Evolutionary conservation across 768 basidiomycete genomes (phyloP), one percentile per base, ranked within the genome.

Genomic region (Auricularia heimuer): DNA sequence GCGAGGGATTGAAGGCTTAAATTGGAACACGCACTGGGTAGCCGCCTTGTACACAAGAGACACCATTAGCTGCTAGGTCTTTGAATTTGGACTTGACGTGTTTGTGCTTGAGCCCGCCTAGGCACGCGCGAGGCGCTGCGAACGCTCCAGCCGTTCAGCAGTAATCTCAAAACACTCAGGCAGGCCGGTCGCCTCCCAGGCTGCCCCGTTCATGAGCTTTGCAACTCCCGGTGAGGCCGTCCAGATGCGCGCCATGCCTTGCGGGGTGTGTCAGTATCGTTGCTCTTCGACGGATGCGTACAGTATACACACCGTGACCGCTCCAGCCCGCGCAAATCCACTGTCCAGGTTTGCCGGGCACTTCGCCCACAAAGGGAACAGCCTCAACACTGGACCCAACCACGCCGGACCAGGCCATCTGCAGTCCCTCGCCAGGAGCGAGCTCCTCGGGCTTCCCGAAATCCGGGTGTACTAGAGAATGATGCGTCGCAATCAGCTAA

Each of bases 111-210:
- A 29, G 29, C 29, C 29, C 29, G 29, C 29, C 29, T 29, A 29
- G 29, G 29, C 29, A 29, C 29, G 29, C 29, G 39, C 39, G 12
- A 42, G 39, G 12, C 39, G 39, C 18, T 51, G 47, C 18, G 47
- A 51, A 18, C 47, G 47, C 6, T 8, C 47, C 11, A 74, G 67
- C 35, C 74, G 65, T 62, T 73, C 73, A 14, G 37, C 63, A 8
- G 72, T 73, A 3, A 72, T 67, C 64, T 72, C 66, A 58, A 75
- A 74, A 61, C 72, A 73, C 61, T 74, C 73, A 29, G 74, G 74
- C n/a, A 75, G 67, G 2, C 70, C 68, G 1, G 73, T 74, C 10
- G 66, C 66, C 7, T 61, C 66, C 73, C 73, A 75, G 8, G 67
- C n/a, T 14, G 35, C 69, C 6, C 74, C 74, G 18, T 67, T 67